Percentiles rank a stretch among this genome's conserved stretches.
phyloP scores from a whole-genome alignment of 2,329 filamentous ascomycete genomes.

The Ambrosiella beaveri region DNA sequence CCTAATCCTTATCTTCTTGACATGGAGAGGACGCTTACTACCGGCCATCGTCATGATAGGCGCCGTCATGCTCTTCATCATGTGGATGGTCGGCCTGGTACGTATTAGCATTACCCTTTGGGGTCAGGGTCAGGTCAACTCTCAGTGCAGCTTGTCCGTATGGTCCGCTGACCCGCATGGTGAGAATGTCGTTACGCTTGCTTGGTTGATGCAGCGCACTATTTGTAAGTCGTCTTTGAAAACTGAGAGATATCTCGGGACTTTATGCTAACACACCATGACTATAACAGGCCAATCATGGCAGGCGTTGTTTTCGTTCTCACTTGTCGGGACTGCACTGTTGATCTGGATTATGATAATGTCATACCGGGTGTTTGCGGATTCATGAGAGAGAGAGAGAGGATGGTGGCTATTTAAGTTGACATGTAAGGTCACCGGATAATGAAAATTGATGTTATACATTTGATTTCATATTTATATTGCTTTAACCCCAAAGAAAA shows the following conservation, averaged over 20 bases:
- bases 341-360: conserved; percentile 53
- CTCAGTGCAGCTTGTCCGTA: conserved; percentile 41
- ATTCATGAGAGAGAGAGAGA: conserved; percentile 19
- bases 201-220: conserved; percentile 44
- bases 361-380: conserved; percentile 45
- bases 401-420: not conserved
- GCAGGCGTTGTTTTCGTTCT: conserved; percentile 48
- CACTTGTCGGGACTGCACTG: conserved; percentile 40
- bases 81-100: conserved; percentile 51
- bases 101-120: conserved; percentile 46
- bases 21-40: conserved; percentile 41
- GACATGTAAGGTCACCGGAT: not conserved
- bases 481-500: no score
- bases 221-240: conserved; percentile 35
- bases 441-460: not conserved
- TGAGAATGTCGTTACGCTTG: conserved; percentile 36
- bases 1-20: conserved; percentile 43
- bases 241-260: not conserved
- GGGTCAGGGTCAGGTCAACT: conserved; percentile 40
- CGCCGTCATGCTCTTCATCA: conserved; percentile 46
- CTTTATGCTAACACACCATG: not conserved
- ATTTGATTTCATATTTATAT: no score
- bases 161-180: conserved; percentile 33
- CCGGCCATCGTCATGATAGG: conserved; percentile 46
- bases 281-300: conserved; percentile 35